Evolutionary conservation across 2,329 filamentous ascomycete genomes (phyloP), one percentile per base, ranked within the genome.

Genomic region (Knufia fluminis): DNA sequence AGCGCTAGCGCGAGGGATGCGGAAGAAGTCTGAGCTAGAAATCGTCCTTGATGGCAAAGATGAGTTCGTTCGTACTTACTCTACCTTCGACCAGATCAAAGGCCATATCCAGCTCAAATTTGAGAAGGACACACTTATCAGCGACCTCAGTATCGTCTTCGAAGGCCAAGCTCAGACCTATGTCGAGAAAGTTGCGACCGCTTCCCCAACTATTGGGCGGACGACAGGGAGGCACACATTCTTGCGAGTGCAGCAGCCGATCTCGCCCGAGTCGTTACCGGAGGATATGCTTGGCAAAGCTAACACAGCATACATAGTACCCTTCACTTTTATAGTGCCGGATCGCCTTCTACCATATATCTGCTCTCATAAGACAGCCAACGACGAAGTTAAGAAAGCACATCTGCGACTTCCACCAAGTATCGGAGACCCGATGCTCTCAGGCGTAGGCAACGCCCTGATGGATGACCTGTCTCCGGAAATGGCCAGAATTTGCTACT

Each of bases 301-400:
- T n/a, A 75, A 74, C 10, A 69, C 68, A 52, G 70, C 66, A 9
- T 83, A 83, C 62, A 70, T 64, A 7, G 79, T 83, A 51, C 76
- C 78, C 1, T 85, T 84, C 61, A 73, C 72, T 22, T 85, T 85
- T 59, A 77, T 79, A 49, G 70, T 85, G 1, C 81, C 81, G 0
- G 68, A 75, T 28, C 73, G 74, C 16, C 66, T 85, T 3, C 71
- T 85, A 0, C 79, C 79, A 4, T 73, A 74, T 53, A 65, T 76
- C 40, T 85, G 81, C 64, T 67, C 66, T 16, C 80, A 84, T 63
- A 57, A 61, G 33, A 69, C 72, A 16, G 67, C 67, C 20, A 74
- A 75, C 52, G 65, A 70, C 22, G 69, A 75, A 32, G 67, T 83
- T 47, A 70, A 73, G 48, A 67, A 73, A 19, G 72, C 71, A 1